Conservation (phyloP, 768 basidiomycete species). For the Strobilomyces dryophilus region DNA sequence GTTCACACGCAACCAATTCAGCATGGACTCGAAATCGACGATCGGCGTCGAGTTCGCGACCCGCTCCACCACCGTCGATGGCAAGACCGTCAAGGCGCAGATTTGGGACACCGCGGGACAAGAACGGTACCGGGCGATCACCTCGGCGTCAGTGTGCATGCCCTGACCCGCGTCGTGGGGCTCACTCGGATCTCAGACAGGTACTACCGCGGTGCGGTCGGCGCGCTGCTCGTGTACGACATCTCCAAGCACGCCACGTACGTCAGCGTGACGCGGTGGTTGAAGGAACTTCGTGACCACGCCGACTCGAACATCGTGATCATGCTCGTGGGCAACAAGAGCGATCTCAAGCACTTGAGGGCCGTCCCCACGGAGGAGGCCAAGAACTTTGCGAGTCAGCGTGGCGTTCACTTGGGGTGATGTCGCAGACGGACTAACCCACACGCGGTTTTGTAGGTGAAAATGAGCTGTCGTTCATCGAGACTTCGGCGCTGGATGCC, state of each 20-base stretch:
- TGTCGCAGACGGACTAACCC: background rate
- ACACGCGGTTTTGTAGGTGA: slow-evolving; percentile 51
- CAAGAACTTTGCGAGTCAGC: slow-evolving; percentile 81
- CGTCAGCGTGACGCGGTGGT: slow-evolving; percentile 90
- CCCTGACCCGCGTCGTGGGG: background rate
- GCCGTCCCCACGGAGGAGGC: slow-evolving; percentile 98
- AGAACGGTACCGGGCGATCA: slow-evolving; percentile 96
- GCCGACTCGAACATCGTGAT: slow-evolving; percentile 92
- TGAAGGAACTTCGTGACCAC: slow-evolving; percentile 95
- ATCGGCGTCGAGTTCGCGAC: slow-evolving; percentile 99
- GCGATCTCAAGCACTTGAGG: slow-evolving; percentile 95
- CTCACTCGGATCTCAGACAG: slow-evolving; percentile 35
- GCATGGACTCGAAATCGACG: slow-evolving; percentile 97
- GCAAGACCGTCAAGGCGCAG: slow-evolving; percentile 96
- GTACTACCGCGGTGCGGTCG: slow-evolving; percentile 98
- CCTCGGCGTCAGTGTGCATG: slow-evolving; percentile 68
- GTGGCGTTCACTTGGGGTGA: slow-evolving; percentile 26
- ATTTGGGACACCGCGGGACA: slow-evolving; percentile 99
- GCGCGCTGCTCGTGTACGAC: slow-evolving; percentile 90
- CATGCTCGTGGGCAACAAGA: slow-evolving; percentile 98
- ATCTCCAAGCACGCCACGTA: slow-evolving; percentile 94
- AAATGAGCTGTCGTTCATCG: slow-evolving; percentile 91
- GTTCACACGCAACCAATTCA: slow-evolving; percentile 99
- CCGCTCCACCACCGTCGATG: slow-evolving; percentile 90
- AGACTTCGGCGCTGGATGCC: slow-evolving; percentile 99